Percentiles rank a stretch among this genome's conserved stretches.
These are phyloP conservation scores for Schrenkiella parvula DNA, from an alignment of 345 rosid species.

Conservation along the genomic window DNA sequence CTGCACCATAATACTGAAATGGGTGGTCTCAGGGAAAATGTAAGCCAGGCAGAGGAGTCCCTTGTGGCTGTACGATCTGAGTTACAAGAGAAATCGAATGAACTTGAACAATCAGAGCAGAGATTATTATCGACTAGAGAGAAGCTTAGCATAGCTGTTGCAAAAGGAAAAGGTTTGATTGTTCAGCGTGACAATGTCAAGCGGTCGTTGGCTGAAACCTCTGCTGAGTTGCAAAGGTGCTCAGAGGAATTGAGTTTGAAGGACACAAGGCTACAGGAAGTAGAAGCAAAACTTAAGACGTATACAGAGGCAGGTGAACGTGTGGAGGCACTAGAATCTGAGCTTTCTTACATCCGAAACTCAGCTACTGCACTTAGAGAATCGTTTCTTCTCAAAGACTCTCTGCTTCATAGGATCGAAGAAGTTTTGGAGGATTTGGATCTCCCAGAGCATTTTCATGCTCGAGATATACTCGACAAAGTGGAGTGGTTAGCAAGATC, in stretches of 20 bases:
- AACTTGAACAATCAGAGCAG: constrained; percentile 83
- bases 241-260: constrained; percentile 69
- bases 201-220: constrained; percentile 65
- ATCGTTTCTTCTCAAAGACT: constrained; percentile 93
- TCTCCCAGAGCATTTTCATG: constrained; percentile 86
- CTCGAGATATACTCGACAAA: constrained; percentile 81
- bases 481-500: constrained; percentile 93
- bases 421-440: constrained; percentile 91
- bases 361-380: constrained; percentile 94
- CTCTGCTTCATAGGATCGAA: constrained; percentile 88
- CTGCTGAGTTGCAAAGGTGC: constrained; percentile 71
- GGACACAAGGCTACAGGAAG: constrained; percentile 62
- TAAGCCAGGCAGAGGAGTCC: constrained; percentile 54
- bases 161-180: constrained; percentile 90
- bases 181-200: constrained; percentile 80
- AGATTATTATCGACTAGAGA: constrained; percentile 77
- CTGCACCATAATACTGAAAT: constrained; percentile 63
- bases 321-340: constrained; percentile 92
- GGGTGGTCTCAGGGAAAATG: constrained; percentile 45
- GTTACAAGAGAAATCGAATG: constrained; percentile 54
- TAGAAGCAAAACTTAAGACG: constrained; percentile 65
- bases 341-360: constrained; percentile 94
- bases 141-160: constrained; percentile 93
- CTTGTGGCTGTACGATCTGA: constrained; percentile 43
- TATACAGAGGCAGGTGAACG: constrained; percentile 89